These are phyloP conservation scores for Wickerhamomyces sp. DNA, from an alignment of 1,139 yeast genomes.

Conservation along the genomic window DNA sequence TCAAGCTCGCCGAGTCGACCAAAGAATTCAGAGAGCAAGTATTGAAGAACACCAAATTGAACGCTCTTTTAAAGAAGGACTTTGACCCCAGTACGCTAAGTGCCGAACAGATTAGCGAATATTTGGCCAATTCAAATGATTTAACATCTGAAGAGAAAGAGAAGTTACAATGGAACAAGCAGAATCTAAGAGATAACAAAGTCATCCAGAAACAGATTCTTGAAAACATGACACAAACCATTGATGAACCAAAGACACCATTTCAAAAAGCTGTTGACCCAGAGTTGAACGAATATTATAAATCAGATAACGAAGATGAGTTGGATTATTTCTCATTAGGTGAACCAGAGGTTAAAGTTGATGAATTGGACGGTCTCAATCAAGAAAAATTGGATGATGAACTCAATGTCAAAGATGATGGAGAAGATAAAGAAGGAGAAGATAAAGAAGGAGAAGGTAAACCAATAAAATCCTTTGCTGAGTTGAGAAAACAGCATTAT, in stretches of 20 bases:
- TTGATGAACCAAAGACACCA: constrained; percentile 97
- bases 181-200: constrained; percentile 59
- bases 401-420: constrained; percentile 6
- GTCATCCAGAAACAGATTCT: constrained; percentile 30
- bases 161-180: constrained; percentile 66
- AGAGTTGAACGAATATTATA: constrained; percentile 75
- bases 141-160: constrained; percentile 23
- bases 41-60: constrained; percentile 41
- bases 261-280: constrained; percentile 92
- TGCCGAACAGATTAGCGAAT: constrained; percentile 5
- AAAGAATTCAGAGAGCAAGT: constrained; percentile 41
- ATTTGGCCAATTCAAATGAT: constrained; percentile 2
- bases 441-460: constrained; percentile 32
- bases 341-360: constrained; percentile 38
- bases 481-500: constrained; percentile 72
- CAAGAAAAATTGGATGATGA: constrained; percentile 18
- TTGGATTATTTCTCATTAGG: constrained; percentile 48
- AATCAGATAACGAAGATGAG: constrained; percentile 57
- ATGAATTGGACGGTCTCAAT: constrained; percentile 21
- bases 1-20: constrained; percentile 33
- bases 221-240: constrained; percentile 40
- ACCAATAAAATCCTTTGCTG: constrained; percentile 62
- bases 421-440: constrained; percentile 22
- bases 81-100: constrained; percentile 10
- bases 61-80: constrained; percentile 27